Base-by-base conservation (phyloP, 257 asterid species). In the Fraxinus quadrangulata region DNA sequence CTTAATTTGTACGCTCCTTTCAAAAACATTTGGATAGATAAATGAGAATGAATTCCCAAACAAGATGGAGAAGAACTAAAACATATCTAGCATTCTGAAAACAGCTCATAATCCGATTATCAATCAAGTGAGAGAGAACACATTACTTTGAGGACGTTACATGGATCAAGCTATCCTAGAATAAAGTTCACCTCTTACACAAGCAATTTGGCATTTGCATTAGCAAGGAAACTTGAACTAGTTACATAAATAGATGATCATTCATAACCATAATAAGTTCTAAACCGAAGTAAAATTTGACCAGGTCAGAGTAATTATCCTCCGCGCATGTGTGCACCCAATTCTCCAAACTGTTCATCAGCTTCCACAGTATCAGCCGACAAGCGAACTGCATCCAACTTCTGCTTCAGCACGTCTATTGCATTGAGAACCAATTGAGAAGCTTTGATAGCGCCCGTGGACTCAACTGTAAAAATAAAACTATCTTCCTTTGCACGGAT, bases 281-380 rank as follows among this genome's bases (percentile, higher is more conserved):
- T 26, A 11, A 3, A 49, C 26, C 21, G 49, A 40, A 51, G 36
- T n/a, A 23, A 21, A 80, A 70, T 19, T 26, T 63, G 51, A 66
- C 30, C 49, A 33, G 59, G 63, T 12, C 40, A 63, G 47, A 24
- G 24, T 47, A 61, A 76, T 94, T 88, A 95, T 11, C 98, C 97
- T 11, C 99, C 99, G 14, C 98, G 96, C 98, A 96, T 90, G 84
- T 96, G 99, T 11, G 97, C 99, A 67, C 98, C 99, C 94, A 96
- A 81, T 84, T 96, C 98, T 10, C 96, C 96, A 75, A 96, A 96
- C 86, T 96, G 99, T 75, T 93, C 99, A 75, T 96, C 99, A 61
- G 97, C 97, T 88, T 93, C 98, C 81, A 96, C 97, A 10, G 97
- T 92, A 86, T 94, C 99, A 14, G 96, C 92, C 0, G 99, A 94